Percentiles rank a stretch among this genome's conserved stretches.
Conservation (phyloP, 805 yeast genomes). For the Wickerhamomyces chaumierensis region DNA sequence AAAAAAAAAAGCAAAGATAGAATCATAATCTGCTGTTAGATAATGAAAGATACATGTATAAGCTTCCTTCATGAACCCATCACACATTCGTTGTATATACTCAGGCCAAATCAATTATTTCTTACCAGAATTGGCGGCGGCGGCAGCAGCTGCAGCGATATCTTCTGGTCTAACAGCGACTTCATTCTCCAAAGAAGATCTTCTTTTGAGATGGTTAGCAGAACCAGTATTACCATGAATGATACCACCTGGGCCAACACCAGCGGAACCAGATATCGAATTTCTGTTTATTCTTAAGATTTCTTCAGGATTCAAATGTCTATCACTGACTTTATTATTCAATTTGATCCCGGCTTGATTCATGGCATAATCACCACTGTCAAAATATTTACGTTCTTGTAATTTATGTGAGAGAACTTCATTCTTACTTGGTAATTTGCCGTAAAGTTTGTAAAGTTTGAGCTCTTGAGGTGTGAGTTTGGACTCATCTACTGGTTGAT, state of each 20-base stretch:
- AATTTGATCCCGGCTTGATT: conserved; percentile 47
- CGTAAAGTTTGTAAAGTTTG: conserved; percentile 69
- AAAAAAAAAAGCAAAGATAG: too few relatives aligned
- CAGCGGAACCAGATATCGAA: conserved; percentile 42
- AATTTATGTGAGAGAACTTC: conserved; percentile 66
- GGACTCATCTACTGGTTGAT: conserved; percentile 5
- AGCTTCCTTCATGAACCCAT: too few relatives aligned
- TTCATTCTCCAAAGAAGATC: conserved; percentile 45
- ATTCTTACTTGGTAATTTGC: conserved; percentile 71
- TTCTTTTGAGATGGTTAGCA: conserved; percentile 9
- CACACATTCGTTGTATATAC: too few relatives aligned
- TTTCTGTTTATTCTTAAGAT: conserved; percentile 50
- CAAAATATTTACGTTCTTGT: conserved; percentile 85
- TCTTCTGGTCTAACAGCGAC: conserved; percentile 10
- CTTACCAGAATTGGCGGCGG: too few relatives aligned
- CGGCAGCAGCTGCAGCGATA: not conserved
- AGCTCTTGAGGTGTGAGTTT: conserved; percentile 52
- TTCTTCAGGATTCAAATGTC: conserved; percentile 26
- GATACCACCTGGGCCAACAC: conserved; percentile 12
- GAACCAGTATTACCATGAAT: not conserved
- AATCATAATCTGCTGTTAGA: too few relatives aligned
- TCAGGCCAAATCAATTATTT: too few relatives aligned
- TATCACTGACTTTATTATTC: conserved; percentile 11
- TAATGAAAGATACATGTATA: too few relatives aligned
- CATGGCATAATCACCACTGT: conserved; percentile 90